phyloP scores from a whole-genome alignment of 2,329 filamentous ascomycete genomes.

The Xylaria sp. region DNA sequence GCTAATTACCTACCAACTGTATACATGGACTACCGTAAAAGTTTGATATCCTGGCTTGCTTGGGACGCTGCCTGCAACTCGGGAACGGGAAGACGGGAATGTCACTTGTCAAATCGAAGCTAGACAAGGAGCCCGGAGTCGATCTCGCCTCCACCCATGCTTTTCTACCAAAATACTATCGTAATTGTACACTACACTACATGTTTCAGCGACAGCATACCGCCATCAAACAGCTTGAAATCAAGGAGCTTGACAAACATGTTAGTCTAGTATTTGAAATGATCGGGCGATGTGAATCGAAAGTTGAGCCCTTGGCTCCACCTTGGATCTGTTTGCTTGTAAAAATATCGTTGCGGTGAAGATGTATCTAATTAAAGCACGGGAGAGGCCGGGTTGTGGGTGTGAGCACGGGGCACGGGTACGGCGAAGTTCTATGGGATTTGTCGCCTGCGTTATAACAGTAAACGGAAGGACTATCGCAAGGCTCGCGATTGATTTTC shows the following conservation, averaged over 20 bases:
- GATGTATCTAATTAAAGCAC: conserved; percentile 37
- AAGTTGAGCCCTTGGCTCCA: conserved; percentile 21
- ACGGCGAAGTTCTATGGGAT: conserved; percentile 19
- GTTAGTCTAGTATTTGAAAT: conserved; percentile 28
- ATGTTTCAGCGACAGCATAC: conserved; percentile 16
- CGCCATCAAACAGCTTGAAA: conserved; percentile 6
- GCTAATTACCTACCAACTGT: conserved; percentile 8
- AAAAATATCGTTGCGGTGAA: conserved; percentile 36
- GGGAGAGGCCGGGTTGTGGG: conserved; percentile 17
- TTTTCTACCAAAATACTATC: conserved; percentile 9
- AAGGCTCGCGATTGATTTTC: conserved; percentile 2
- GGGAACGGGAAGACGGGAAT: conserved; percentile 46
- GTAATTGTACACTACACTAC: conserved; percentile 8
- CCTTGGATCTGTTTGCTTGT: conserved; percentile 20
- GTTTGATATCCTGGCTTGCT: conserved; percentile 31
- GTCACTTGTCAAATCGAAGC: conserved; percentile 46
- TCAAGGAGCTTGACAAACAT: conserved; percentile 4
- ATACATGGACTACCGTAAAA: conserved; percentile 29
- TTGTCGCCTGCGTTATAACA: conserved; percentile 3
- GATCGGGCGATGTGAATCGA: conserved; percentile 15
- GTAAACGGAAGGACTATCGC: background rate
- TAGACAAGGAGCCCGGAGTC: conserved; percentile 39
- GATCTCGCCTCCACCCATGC: conserved; percentile 35
- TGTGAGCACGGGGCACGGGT: conserved; percentile 12
- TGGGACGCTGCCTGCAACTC: conserved; percentile 42